Percentiles rank a stretch among this genome's conserved stretches.
Evolutionary conservation across 257 asterid genomes (phyloP).

Genomic region (Solanum pennellii): DNA sequence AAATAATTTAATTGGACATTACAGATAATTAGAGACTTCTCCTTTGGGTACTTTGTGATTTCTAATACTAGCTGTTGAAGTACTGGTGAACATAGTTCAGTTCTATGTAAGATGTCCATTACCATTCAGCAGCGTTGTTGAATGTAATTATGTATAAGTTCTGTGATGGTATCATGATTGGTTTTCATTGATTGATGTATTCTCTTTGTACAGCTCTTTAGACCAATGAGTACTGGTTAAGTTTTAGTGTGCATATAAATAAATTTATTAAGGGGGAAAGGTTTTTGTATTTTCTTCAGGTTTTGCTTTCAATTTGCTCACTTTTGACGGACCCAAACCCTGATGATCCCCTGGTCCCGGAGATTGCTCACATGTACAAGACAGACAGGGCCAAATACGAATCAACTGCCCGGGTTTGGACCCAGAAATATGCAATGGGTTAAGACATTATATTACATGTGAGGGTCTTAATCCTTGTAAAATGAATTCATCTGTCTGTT

Average conservation of each 20-base stretch:
- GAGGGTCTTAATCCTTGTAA: constrained; percentile 16
- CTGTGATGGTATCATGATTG: neutral
- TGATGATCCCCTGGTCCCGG: constrained; percentile 77
- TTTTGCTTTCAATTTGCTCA: constrained; percentile 70
- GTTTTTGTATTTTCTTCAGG: constrained; percentile 21
- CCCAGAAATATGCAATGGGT: constrained; percentile 88
- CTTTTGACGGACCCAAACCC: constrained; percentile 85
- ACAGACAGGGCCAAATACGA: constrained; percentile 68
- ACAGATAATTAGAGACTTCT: neutral
- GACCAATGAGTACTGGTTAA: neutral
- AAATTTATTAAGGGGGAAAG: neutral
- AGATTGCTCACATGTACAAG: constrained; percentile 87
- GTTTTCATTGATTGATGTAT: neutral
- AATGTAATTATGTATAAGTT: neutral
- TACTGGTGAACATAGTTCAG: neutral
- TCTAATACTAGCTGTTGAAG: neutral
- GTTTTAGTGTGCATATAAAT: neutral
- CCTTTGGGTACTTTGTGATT: neutral
- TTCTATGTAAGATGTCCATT: neutral
- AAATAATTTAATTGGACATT: neutral
- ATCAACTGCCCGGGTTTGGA: constrained; percentile 85
- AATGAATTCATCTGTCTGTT: constrained; percentile 11
- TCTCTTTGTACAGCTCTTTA: neutral
- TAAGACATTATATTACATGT: neutral
- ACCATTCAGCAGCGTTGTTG: neutral